Conservation (phyloP, 306 rosid species). For the Ammopiptanthus mongolicus region DNA sequence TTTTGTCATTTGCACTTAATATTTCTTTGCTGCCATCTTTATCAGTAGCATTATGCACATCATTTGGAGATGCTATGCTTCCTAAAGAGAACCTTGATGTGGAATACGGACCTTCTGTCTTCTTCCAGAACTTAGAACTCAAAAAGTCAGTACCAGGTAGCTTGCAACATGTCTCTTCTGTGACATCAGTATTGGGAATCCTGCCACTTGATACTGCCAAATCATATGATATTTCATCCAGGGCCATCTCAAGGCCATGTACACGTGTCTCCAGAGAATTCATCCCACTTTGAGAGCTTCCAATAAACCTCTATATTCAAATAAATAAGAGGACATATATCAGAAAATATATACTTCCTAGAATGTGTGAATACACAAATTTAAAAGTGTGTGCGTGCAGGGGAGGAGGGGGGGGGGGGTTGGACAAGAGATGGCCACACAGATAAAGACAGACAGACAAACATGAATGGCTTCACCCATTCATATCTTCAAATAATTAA, state of each 20-base stretch:
- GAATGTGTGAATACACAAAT: background rate
- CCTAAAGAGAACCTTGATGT: slow-evolving; percentile 55
- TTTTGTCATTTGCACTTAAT: slow-evolving; percentile 29
- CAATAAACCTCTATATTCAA: slow-evolving; percentile 75
- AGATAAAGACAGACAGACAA: background rate
- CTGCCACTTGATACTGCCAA: slow-evolving; percentile 73
- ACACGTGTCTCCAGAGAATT: slow-evolving; percentile 89
- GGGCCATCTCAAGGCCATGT: slow-evolving; percentile 78
- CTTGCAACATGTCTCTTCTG: slow-evolving; percentile 78
- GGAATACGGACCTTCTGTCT: slow-evolving; percentile 63
- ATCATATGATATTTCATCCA: slow-evolving; percentile 85
- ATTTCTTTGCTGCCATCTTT: slow-evolving; percentile 39
- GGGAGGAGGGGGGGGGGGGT: background rate
- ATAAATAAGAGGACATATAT: slow-evolving; percentile 19
- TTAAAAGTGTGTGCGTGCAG: no score
- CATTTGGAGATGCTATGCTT: slow-evolving; percentile 33
- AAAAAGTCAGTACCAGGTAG: slow-evolving; percentile 90
- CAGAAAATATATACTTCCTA: slow-evolving; percentile 13
- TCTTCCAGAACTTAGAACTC: slow-evolving; percentile 92
- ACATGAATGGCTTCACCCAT: background rate
- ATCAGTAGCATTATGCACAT: slow-evolving; percentile 27
- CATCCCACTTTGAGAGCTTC: slow-evolving; percentile 88
- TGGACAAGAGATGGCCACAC: background rate
- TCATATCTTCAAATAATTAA: background rate
- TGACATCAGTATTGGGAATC: slow-evolving; percentile 40